Conservation (phyloP, 2,329 filamentous ascomycete genomes). For the Botrytis fabae region DNA sequence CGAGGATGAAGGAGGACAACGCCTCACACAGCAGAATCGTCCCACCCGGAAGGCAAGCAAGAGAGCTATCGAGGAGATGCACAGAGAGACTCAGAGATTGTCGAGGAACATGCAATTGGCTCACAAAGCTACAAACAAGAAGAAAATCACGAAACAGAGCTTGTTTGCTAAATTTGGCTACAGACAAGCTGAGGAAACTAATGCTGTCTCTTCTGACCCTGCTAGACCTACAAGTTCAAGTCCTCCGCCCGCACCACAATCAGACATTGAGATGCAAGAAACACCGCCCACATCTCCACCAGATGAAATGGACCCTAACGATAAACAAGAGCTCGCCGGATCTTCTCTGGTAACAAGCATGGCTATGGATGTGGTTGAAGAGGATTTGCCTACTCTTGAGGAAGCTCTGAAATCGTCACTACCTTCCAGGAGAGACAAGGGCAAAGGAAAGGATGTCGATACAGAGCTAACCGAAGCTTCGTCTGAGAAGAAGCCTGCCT, state of each 20-base stretch:
- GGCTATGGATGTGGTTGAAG: slow-evolving; percentile 16
- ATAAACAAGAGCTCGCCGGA: slow-evolving; percentile 34
- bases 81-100: slow-evolving; percentile 88
- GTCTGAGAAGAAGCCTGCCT: slow-evolving; percentile 30
- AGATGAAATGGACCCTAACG: slow-evolving; percentile 24
- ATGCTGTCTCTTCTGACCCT: slow-evolving; percentile 39
- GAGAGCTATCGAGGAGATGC: slow-evolving; percentile 93
- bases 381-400: slow-evolving; percentile 29
- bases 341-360: slow-evolving; percentile 9
- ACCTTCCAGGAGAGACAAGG: slow-evolving; percentile 50
- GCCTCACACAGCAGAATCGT: slow-evolving; percentile 67
- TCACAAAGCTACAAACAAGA: slow-evolving; percentile 86
- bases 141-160: slow-evolving; percentile 81
- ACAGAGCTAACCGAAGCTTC: slow-evolving; percentile 28
- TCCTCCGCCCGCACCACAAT: slow-evolving; percentile 45
- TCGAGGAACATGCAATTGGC: slow-evolving; percentile 86
- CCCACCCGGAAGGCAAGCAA: slow-evolving; percentile 86
- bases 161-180: slow-evolving; percentile 85
- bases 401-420: slow-evolving; percentile 30
- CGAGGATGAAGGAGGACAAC: slow-evolving; percentile 63
- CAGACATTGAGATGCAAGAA: slow-evolving; percentile 55
- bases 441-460: slow-evolving; percentile 57
- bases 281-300: slow-evolving; percentile 73
- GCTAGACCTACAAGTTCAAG: slow-evolving; percentile 56
- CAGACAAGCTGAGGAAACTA: slow-evolving; percentile 45